Conservation (phyloP, 2,329 filamentous ascomycete species). For the Chaetomiaceae sp. region DNA sequence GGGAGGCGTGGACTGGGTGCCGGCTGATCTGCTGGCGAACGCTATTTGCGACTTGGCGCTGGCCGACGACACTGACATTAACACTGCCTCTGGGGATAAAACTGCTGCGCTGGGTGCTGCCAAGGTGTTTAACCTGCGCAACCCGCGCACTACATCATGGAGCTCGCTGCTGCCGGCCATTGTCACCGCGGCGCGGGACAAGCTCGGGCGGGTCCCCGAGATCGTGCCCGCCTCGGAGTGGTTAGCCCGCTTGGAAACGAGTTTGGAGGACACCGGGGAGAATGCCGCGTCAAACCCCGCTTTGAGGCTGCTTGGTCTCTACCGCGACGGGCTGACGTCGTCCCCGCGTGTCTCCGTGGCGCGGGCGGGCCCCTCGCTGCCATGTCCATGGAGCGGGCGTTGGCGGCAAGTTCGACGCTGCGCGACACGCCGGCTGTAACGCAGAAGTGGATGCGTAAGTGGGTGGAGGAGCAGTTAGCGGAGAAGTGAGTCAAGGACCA, state of each 20-base stretch:
- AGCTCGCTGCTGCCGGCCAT: background rate
- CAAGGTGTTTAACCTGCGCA: background rate
- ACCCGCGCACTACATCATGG: background rate
- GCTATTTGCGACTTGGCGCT: background rate
- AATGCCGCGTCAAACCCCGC: background rate
- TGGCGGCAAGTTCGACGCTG: background rate
- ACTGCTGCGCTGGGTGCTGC: too few relatives aligned
- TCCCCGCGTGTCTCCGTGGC: too few relatives aligned
- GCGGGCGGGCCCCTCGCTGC: too few relatives aligned
- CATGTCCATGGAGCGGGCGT: background rate
- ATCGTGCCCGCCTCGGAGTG: background rate
- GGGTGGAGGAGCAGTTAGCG: background rate
- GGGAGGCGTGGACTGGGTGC: background rate
- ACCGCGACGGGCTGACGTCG: background rate
- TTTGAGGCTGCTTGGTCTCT: background rate
- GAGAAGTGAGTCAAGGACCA: too few relatives aligned
- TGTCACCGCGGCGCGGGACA: background rate
- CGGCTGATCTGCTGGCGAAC: background rate
- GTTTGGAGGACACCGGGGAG: too few relatives aligned
- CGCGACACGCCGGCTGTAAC: background rate
- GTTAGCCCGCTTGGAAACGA: background rate
- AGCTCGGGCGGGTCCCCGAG: background rate
- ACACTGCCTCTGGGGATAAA: too few relatives aligned
- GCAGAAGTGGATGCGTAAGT: conserved; percentile 2
- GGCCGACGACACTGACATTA: too few relatives aligned